Conservation (phyloP, 1,284 basidiomycete species). For the Polyporus tsugae region DNA sequence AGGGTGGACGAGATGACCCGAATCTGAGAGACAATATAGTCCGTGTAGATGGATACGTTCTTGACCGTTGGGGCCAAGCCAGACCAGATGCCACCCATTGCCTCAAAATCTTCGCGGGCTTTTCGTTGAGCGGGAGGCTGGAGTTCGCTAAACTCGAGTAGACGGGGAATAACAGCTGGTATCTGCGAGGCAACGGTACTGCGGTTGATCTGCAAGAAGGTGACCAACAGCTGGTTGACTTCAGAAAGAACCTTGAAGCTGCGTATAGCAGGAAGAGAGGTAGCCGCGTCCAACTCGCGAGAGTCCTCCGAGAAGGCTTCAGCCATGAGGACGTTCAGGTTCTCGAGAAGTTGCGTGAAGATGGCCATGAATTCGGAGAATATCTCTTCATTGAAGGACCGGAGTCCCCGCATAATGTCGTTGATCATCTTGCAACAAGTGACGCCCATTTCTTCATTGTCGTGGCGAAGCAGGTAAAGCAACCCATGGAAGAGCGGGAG, state of each 20-base stretch:
- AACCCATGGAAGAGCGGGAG: slow-evolving; percentile 78
- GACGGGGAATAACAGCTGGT: slow-evolving; percentile 77
- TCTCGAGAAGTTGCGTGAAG: slow-evolving; percentile 79
- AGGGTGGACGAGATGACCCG: slow-evolving; percentile 97
- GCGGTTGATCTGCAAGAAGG: slow-evolving; percentile 88
- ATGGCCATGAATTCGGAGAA: slow-evolving; percentile 86
- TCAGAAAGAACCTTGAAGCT: slow-evolving; percentile 97
- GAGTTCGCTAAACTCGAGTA: slow-evolving; percentile 79
- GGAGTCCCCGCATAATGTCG: slow-evolving; percentile 78
- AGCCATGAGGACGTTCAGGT: slow-evolving; percentile 79
- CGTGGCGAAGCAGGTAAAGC: slow-evolving; percentile 85
- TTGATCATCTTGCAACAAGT: slow-evolving; percentile 93
- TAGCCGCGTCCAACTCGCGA: slow-evolving; percentile 58
- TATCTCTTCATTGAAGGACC: slow-evolving; percentile 81
- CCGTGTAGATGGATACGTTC: slow-evolving; percentile 84
- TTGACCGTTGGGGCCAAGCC: slow-evolving; percentile 84
- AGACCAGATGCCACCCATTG: slow-evolving; percentile 84
- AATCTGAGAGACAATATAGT: slow-evolving; percentile 93
- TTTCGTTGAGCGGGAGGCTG: slow-evolving; percentile 91
- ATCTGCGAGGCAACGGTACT: slow-evolving; percentile 75
- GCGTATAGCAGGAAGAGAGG: slow-evolving; percentile 73
- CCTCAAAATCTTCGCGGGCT: slow-evolving; percentile 83
- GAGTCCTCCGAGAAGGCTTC: slow-evolving; percentile 81
- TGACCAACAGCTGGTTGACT: slow-evolving; percentile 92
- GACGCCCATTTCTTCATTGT: slow-evolving; percentile 97